These are phyloP conservation scores for Zopfochytrium polystomum DNA, from an alignment of 371 early-diverging fungal species.

Conservation along the genomic window DNA sequence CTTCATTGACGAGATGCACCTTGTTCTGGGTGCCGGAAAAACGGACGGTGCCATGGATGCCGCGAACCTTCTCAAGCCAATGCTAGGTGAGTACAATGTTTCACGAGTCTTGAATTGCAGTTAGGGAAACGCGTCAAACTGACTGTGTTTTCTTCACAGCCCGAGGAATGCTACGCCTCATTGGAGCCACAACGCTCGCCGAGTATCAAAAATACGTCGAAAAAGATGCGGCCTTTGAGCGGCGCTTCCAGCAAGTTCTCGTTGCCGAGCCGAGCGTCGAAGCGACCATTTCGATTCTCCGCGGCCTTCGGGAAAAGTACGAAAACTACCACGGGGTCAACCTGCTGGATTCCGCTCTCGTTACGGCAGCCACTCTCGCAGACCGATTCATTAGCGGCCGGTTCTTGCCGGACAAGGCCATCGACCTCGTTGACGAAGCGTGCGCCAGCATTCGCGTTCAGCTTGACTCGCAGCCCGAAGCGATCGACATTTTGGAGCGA, in stretches of 20 bases:
- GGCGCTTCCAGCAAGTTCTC: constrained; percentile 76
- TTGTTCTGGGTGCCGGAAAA: constrained; percentile 84
- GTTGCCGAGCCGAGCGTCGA: constrained; percentile 78
- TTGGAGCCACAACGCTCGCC: constrained; percentile 83
- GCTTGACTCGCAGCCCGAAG: constrained; percentile 92
- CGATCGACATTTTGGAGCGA: constrained; percentile 90
- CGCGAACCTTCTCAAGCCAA: constrained; percentile 89
- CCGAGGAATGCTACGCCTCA: constrained; percentile 74
- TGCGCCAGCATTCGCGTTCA: constrained; percentile 93
- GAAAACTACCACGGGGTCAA: constrained; percentile 74
- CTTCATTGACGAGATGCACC: constrained; percentile 99
- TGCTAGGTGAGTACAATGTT: too few species aligned
- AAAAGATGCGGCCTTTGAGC: constrained; percentile 85
- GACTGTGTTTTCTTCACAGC: too few species aligned
- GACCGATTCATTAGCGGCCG: constrained; percentile 77
- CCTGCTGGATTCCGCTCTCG: constrained; percentile 72
- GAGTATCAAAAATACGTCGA: constrained; percentile 87
- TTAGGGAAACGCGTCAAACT: too few species aligned
- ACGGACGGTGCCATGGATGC: constrained; percentile 89
- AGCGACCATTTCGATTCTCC: constrained; percentile 78
- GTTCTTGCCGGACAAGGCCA: constrained; percentile 82
- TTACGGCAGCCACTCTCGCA: constrained; percentile 72
- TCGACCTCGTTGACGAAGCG: constrained; percentile 87
- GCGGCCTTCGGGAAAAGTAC: constrained; percentile 68
- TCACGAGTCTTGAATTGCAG: too few species aligned